Evolutionary conservation across 2,329 filamentous ascomycete genomes (phyloP), one percentile per base, ranked within the genome.

Genomic region (Teratosphaeria viscida): DNA sequence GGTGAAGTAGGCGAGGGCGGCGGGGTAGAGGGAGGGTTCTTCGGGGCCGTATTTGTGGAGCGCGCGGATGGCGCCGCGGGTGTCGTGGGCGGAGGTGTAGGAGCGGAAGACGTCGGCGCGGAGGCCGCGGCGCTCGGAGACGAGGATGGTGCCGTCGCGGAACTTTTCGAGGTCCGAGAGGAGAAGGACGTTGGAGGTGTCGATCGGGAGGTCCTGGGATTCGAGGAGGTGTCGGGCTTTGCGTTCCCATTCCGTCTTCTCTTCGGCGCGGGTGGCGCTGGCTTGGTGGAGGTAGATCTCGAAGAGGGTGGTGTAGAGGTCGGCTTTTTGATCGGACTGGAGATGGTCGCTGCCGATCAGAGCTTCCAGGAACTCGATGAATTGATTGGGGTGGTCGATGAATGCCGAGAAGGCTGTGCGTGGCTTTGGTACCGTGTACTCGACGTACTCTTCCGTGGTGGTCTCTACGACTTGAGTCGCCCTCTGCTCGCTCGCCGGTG

Each of bases 241-340:
- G 52, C 81, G 81, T 70, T 96, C 90, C 92, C 94, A 99, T 64
- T 87, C 83, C 66, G 88, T 83, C 64, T 87, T 85, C 63, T 91
- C 81, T 37, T 73, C 71, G 73, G 86, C 86, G 68, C 86, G 89
- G 68, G 87, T 87, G 60, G 86, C 84, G 61, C 85, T 88, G 26
- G 92, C 89, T 67, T 91, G 94, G 73, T 95, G 89, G 8, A 99
- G 79, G 70, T 97, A 99, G 88, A 99, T 97, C 73, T 99, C 95
- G 70, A 99, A 97, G 14, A 99, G 74, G 0, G 95, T 96, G 0
- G 92, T 97, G 70, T 94, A 94, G 16, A 99, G 80, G 72, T 99
- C 95, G 1, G 87, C 83, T 63, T 85, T 88, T 70, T 96, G 89
- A 8, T 85, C 81, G 39, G 88, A 80, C 23, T 84, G 85, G n/a